Percentiles rank a stretch among this genome's conserved stretches.
Conservation (phyloP, 2,329 filamentous ascomycete species). For the Dendrostoma leiphaemia region DNA sequence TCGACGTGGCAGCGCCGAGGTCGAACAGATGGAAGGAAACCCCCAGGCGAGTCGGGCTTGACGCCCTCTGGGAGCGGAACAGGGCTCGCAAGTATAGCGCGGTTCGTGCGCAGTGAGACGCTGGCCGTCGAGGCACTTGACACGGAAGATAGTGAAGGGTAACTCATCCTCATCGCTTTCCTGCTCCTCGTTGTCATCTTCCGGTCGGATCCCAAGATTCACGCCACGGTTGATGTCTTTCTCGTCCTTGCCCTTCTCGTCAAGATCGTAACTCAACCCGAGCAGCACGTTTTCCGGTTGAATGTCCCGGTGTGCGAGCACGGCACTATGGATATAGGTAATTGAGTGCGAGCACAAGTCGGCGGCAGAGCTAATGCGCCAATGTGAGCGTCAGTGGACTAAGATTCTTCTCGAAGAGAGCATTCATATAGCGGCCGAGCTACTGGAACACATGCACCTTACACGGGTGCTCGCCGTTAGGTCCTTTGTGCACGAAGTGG, state of each 20-base stretch:
- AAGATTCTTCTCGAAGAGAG: neutral
- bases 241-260: neutral
- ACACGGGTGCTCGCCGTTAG: constrained; percentile 25
- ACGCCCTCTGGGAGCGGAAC: neutral
- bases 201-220: neutral
- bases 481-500: constrained; percentile 22
- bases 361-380: neutral
- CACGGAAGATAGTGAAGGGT: neutral
- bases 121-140: neutral
- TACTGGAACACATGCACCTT: constrained; percentile 18
- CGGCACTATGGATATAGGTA: neutral
- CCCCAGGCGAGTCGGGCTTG: neutral
- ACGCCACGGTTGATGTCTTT: neutral
- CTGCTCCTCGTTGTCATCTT: neutral
- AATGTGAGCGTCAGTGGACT: neutral
- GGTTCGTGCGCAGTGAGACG: neutral
- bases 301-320: neutral
- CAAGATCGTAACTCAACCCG: neutral
- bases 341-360: neutral
- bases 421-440: neutral
- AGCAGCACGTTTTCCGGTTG: neutral
- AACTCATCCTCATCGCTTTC: neutral
- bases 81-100: neutral
- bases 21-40: neutral
- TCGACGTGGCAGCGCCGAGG: neutral